Percentiles rank a stretch among this genome's conserved stretches.
Conservation (phyloP, 23 red algal species). For the Chondrus crispus region DNA sequence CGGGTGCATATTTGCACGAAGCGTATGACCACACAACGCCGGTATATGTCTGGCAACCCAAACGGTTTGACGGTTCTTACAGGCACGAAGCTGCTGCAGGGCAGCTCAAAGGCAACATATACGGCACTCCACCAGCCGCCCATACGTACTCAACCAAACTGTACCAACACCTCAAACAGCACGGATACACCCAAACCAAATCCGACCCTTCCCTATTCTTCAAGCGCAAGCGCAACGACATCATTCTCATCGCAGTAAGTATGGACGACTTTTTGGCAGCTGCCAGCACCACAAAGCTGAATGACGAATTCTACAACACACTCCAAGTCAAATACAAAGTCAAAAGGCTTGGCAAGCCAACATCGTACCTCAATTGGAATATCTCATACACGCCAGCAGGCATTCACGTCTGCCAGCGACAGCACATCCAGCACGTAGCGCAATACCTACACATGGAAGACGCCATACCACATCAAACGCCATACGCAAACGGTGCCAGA, state of each 20-base stretch:
- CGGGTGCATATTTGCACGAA: no score
- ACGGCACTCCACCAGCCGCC: no score
- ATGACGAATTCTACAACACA: neutral
- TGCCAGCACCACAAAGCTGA: neutral
- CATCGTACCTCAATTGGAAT: neutral
- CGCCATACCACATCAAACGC: neutral
- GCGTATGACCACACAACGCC: no score
- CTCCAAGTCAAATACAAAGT: neutral
- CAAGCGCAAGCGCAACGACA: neutral
- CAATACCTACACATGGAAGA: neutral
- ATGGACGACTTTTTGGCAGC: neutral
- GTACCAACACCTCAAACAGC: neutral
- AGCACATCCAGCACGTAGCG: neutral
- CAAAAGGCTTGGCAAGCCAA: neutral
- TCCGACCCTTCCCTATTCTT: conserved; percentile 4
- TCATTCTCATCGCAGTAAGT: neutral
- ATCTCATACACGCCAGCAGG: neutral
- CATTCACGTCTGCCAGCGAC: neutral
- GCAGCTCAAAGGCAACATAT: no score
- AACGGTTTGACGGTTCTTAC: no score
- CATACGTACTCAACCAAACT: neutral
- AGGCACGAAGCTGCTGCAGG: no score
- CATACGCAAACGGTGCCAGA: neutral
- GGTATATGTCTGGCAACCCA: no score
- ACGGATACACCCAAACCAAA: neutral